Evolutionary conservation across 768 basidiomycete genomes (phyloP).

Genomic region (Cubamyces sp.): DNA sequence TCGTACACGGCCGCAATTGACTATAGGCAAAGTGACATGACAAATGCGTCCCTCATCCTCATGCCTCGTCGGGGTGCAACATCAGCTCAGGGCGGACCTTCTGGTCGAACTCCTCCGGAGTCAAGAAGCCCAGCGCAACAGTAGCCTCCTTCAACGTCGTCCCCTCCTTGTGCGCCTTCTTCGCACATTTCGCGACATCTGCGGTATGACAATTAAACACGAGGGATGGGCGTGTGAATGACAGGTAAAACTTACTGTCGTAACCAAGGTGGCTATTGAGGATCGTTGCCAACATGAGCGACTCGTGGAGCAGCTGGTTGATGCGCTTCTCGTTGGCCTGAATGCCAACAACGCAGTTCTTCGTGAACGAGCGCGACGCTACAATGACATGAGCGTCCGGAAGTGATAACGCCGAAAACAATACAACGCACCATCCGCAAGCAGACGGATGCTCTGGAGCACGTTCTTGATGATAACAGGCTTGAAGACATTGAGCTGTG

Average conservation of each 20-base stretch:
- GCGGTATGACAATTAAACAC: slow-evolving; percentile 24
- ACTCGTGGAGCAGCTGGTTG: slow-evolving; percentile 86
- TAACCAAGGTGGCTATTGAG: slow-evolving; percentile 96
- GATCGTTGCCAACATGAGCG: slow-evolving; percentile 97
- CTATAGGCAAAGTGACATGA: slow-evolving; percentile 13
- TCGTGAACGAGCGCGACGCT: slow-evolving; percentile 93
- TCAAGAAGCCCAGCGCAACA: slow-evolving; percentile 82
- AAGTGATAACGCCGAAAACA: background rate
- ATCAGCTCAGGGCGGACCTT: slow-evolving; percentile 93
- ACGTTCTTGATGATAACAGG: slow-evolving; percentile 99
- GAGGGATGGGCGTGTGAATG: slow-evolving; percentile 8
- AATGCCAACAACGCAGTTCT: slow-evolving; percentile 96
- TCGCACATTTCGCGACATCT: slow-evolving; percentile 98
- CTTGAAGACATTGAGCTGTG: slow-evolving; percentile 96
- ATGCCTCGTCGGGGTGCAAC: slow-evolving; percentile 70
- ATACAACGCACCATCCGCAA: slow-evolving; percentile 76
- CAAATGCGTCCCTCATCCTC: slow-evolving; percentile 20
- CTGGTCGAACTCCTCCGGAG: slow-evolving; percentile 89
- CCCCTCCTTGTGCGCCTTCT: slow-evolving; percentile 99
- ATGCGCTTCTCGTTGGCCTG: slow-evolving; percentile 96
- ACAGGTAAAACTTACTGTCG: slow-evolving; percentile 72
- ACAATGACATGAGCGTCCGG: slow-evolving; percentile 2
- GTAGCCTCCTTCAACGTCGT: slow-evolving; percentile 96
- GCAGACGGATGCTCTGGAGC: slow-evolving; percentile 90
- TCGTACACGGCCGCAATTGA: slow-evolving; percentile 21